These are phyloP conservation scores for Neurospora sp. DNA, from an alignment of 2,329 filamentous ascomycete species.

Conservation along the genomic window DNA sequence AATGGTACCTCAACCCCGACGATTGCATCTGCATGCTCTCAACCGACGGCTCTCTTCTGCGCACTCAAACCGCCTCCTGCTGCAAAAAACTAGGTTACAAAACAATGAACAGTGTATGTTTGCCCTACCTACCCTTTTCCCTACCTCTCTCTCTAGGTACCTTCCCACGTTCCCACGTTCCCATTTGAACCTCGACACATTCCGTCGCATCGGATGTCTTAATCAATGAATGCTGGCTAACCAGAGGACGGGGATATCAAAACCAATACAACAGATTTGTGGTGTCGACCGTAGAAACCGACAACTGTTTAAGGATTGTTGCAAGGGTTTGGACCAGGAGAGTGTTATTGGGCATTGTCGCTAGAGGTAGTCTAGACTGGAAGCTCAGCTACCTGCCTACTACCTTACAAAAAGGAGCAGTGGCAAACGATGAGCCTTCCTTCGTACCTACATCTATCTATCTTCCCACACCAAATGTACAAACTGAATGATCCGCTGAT, in stretches of 20 bases:
- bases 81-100: conserved; percentile 13
- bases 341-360: conserved; percentile 18
- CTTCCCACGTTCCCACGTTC: too few relatives aligned
- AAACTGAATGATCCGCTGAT: too few relatives aligned
- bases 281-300: conserved; percentile 13
- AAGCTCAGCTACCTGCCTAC: too few relatives aligned
- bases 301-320: conserved; percentile 17
- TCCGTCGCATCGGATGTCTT: too few relatives aligned
- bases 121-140: not conserved
- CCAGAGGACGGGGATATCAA: too few relatives aligned
- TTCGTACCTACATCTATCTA: too few relatives aligned
- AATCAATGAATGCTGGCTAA: too few relatives aligned
- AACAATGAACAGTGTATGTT: conserved; percentile 11
- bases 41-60: conserved; percentile 13
- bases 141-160: not conserved
- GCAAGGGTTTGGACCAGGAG: conserved; percentile 16
- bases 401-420: too few relatives aligned
- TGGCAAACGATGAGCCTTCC: too few relatives aligned
- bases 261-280: conserved; percentile 11
- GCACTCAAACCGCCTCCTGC: conserved; percentile 9
- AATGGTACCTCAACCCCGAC: conserved; percentile 16
- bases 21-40: conserved; percentile 20
- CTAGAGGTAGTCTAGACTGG: not conserved
- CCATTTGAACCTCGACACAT: too few relatives aligned
- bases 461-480: too few relatives aligned